phyloP scores from a whole-genome alignment of 2,329 filamentous ascomycete genomes.

The Aspergillus fijiensis region DNA sequence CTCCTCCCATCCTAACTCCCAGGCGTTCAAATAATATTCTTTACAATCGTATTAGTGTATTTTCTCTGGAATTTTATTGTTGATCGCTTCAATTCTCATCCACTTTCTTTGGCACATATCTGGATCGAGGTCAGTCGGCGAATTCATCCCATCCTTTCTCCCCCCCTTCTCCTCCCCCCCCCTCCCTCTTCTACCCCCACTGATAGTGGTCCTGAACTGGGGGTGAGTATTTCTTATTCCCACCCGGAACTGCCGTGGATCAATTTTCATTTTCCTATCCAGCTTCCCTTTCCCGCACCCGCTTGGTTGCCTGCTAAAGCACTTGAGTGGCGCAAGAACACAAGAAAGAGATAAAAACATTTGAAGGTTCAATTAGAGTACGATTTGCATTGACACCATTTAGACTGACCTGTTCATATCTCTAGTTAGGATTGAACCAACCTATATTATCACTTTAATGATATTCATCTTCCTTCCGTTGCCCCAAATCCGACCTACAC shows the following conservation, averaged over 20 bases:
- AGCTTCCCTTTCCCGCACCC: not conserved
- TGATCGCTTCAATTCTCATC: conserved; percentile 15
- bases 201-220: conserved; percentile 14
- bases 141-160: not conserved
- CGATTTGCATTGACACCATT: not conserved
- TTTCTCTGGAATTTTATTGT: not conserved
- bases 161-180: not conserved
- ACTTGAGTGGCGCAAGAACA: not conserved
- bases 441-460: conserved; percentile 10
- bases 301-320: not conserved
- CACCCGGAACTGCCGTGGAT: not conserved
- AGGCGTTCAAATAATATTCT: not conserved
- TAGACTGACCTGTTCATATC: not conserved
- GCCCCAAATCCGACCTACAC: not conserved
- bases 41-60: not conserved
- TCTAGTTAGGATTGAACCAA: conserved; percentile 2
- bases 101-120: conserved; percentile 12
- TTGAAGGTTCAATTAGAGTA: not conserved
- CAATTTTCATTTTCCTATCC: conserved; percentile 1
- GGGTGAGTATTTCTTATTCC: conserved; percentile 15
- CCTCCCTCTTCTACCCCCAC: conserved; percentile 13
- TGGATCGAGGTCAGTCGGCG: conserved; percentile 3
- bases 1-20: not conserved
- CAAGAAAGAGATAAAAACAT: not conserved
- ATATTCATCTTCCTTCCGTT: not conserved